phyloP scores from a whole-genome alignment of 108 stramenopile genomes.

The Epithemia pelagica region DNA sequence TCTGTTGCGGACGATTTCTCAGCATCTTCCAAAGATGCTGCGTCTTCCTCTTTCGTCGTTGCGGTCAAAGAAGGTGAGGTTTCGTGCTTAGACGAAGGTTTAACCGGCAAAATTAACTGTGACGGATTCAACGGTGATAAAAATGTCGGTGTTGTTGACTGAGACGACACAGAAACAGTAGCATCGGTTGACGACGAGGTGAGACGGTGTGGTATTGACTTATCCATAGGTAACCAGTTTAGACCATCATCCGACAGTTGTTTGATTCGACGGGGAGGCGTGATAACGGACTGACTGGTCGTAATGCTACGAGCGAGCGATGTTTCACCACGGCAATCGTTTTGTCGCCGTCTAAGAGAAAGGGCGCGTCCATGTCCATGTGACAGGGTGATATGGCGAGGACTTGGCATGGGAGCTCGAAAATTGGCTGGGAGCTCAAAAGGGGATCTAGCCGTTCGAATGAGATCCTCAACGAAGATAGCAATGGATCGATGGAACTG shows the following conservation, averaged over 20 bases:
- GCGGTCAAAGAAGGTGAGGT: no score
- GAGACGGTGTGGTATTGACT: background rate
- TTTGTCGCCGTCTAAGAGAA: constrained; percentile 3
- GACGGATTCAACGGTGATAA: background rate
- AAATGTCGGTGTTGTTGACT: background rate
- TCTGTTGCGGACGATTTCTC: background rate
- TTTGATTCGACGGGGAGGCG: background rate
- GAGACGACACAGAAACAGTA: background rate
- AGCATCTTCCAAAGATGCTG: background rate
- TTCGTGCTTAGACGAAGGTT: background rate
- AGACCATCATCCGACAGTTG: background rate
- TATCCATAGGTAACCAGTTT: background rate
- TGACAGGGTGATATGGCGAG: constrained; percentile 17
- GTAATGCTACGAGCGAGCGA: no score
- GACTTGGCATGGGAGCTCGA: background rate
- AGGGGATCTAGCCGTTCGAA: background rate
- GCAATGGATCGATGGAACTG: constrained; percentile 71
- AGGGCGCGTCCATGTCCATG: constrained; percentile 31
- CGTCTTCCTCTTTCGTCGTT: background rate
- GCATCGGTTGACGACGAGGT: background rate
- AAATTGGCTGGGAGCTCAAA: background rate
- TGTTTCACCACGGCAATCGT: no score
- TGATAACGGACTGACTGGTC: background rate
- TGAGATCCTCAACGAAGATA: constrained; percentile 25
- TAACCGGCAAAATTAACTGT: background rate